A percentile compares a stretch with the other conserved stretches of the same genome.
phyloP scores from a whole-genome alignment of 1,284 basidiomycete species.

The Tilletia caries region DNA sequence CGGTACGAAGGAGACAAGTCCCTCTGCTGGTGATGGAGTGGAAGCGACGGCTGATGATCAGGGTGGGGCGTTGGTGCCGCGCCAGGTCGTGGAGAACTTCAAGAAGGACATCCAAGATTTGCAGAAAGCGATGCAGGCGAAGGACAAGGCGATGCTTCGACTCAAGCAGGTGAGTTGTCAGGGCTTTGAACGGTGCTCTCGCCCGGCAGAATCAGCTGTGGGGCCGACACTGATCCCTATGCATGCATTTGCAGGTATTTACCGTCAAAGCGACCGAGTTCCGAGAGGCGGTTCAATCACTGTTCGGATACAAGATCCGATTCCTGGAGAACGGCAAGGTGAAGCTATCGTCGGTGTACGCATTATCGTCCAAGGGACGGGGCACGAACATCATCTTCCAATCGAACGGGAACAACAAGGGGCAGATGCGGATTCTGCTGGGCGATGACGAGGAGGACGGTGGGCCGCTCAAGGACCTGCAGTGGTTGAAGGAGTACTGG shows the following conservation, averaged over 20 bases:
- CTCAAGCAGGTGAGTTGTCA: conserved; percentile 61
- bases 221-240: background rate
- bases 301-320: conserved; percentile 77
- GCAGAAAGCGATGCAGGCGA: conserved; percentile 57
- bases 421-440: conserved; percentile 32
- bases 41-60: background rate
- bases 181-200: too few species aligned
- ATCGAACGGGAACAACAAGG: conserved; percentile 21
- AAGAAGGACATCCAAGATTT: conserved; percentile 65
- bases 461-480: background rate
- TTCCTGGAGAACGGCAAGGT: conserved; percentile 80
- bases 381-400: conserved; percentile 12
- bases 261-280: conserved; percentile 73
- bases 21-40: background rate
- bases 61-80: conserved; percentile 59
- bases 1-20: background rate
- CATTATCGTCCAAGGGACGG: conserved; percentile 18
- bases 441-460: conserved; percentile 10
- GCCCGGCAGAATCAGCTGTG: too few species aligned
- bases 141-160: conserved; percentile 70
- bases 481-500: conserved; percentile 55
- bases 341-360: conserved; percentile 70
- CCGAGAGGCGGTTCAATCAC: conserved; percentile 70
- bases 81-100: conserved; percentile 66
- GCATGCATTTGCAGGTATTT: conserved; percentile 59